These are phyloP conservation scores for Gigaspora rosea DNA, from an alignment of 192 early-diverging fungal genomes.

Conservation along the genomic window DNA sequence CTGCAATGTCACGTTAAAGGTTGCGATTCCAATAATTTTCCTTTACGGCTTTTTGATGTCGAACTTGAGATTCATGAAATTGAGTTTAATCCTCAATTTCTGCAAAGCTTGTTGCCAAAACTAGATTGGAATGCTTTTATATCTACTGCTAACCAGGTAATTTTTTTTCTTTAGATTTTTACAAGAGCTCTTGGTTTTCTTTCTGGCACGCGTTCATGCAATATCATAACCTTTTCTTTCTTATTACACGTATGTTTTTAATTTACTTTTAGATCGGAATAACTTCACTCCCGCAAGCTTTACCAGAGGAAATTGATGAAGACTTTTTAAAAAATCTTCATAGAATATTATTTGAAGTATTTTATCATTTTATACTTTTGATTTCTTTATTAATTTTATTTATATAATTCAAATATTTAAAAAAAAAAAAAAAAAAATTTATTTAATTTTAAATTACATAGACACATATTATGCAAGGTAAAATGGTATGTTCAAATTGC, in stretches of 20 bases:
- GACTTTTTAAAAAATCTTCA: slow-evolving; percentile 77
- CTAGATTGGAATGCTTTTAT: slow-evolving; percentile 77
- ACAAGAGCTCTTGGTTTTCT: no score
- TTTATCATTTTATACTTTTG: background rate
- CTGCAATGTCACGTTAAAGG: slow-evolving; percentile 97
- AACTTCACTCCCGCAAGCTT: slow-evolving; percentile 59
- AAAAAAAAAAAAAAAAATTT: background rate
- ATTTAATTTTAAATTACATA: slow-evolving; percentile 38
- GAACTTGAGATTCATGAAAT: slow-evolving; percentile 83
- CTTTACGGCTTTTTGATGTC: slow-evolving; percentile 82
- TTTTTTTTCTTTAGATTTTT: background rate
- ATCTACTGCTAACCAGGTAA: slow-evolving; percentile 64
- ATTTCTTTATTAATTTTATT: background rate
- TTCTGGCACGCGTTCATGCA: no score
- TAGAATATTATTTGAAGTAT: slow-evolving; percentile 79
- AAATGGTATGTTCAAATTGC: slow-evolving; percentile 92
- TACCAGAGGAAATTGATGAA: slow-evolving; percentile 61
- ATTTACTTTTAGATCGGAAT: slow-evolving; percentile 62
- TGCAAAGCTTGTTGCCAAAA: slow-evolving; percentile 77
- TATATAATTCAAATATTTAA: background rate
- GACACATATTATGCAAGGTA: slow-evolving; percentile 82
- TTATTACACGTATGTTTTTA: background rate
- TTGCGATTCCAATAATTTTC: slow-evolving; percentile 91
- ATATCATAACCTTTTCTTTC: no score
- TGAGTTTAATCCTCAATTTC: slow-evolving; percentile 86